Evolutionary conservation across 176 grass and related monocot genomes (phyloP), one percentile per base, ranked within the genome.

Genomic region (Ampelocalamus luodianensis): DNA sequence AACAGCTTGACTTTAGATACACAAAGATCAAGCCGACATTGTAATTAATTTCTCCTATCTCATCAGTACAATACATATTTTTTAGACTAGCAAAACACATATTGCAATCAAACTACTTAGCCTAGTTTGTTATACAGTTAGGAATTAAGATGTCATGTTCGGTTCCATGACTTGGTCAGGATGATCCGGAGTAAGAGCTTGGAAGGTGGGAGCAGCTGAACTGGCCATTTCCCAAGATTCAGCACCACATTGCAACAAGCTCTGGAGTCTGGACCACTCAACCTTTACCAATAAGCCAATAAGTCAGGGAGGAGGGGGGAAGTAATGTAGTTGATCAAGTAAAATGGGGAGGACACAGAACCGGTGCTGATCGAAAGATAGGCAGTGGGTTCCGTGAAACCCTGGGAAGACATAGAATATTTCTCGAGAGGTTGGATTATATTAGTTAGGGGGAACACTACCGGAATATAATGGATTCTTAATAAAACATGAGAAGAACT

Each of bases 201-300:
- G 24, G 60, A 14, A 29, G 60, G 24, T 29, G 60, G 60, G 60
- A 63, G 60, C 23, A 63, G 10, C 60, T 63, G 23, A 63, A 26
- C 60, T 29, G 24, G 12, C 11, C 11, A 63, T 6, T 63, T 4
- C 60, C 22, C 1, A 0, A 63, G 26, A 27, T 27, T 63, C 24
- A 63, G 24, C 11, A 14, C 10, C 24, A 14, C 24, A 27, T 29
- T 26, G 24, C 60, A 29, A 63, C 60, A 63, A 63, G 11, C 60
- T 63, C 60, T 63, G 60, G 26, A 63, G 24, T 63, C 60, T 63
- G 60, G 26, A 63, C 15, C 63, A 65, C 27, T 65, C 63, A 65
- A 16, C 27, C 63, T 36, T 36, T 36, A 65, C 13, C 27, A 65
- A 34, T 5, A 63, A 64, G 4, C 0, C 29, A 29, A n/a, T n/a